A percentile compares a stretch with the other conserved stretches of the same genome.
These are phyloP conservation scores for Botryotinia convoluta DNA, from an alignment of 2,329 filamentous ascomycete genomes.

Conservation along the genomic window DNA sequence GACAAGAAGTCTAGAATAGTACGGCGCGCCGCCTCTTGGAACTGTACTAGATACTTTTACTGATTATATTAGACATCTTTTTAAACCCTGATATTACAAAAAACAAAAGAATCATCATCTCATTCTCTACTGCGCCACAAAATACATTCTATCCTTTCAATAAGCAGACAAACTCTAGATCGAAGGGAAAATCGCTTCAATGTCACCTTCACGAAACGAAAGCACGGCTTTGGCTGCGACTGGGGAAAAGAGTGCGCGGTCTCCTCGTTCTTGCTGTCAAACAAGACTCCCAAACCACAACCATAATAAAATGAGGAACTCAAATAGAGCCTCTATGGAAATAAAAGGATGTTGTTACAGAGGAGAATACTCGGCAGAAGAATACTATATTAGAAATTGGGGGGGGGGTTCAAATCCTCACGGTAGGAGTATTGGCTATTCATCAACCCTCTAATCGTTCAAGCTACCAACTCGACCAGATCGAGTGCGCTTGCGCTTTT, in stretches of 20 bases:
- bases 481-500: too few relatives aligned
- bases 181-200: not conserved
- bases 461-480: too few relatives aligned
- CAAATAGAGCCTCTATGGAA: too few relatives aligned
- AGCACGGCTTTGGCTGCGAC: not conserved
- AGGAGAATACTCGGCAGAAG: too few relatives aligned
- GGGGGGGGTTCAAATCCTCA: too few relatives aligned
- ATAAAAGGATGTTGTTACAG: too few relatives aligned
- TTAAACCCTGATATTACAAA: accelerated
- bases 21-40: not conserved
- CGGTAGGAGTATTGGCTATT: too few relatives aligned
- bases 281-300: accelerated
- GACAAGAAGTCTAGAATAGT: not conserved
- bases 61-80: not conserved
- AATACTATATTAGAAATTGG: too few relatives aligned
- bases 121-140: not conserved
- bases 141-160: accelerated
- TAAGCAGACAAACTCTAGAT: not conserved
- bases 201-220: not conserved
- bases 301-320: too few relatives aligned
- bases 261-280: not conserved
- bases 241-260: not conserved
- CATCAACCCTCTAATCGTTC: too few relatives aligned
- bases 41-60: not conserved
- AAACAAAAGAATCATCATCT: not conserved